Percentiles rank a stretch among this genome's conserved stretches.
phyloP scores from a whole-genome alignment of 345 rosid genomes.

The Linum trigynum region DNA sequence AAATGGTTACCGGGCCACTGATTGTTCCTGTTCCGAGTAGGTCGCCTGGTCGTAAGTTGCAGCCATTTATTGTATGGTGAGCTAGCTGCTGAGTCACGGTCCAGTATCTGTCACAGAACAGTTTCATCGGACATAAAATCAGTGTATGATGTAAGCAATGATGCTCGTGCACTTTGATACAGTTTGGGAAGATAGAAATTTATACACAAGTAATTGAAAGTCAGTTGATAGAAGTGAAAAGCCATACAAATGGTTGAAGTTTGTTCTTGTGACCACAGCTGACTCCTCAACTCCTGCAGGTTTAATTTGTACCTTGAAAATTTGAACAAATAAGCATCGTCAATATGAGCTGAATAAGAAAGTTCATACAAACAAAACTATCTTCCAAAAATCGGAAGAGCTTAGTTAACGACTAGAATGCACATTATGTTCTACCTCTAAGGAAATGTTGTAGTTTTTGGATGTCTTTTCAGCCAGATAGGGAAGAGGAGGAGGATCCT shows the following conservation, averaged over 20 bases:
- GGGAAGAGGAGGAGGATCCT: slow-evolving; percentile 87
- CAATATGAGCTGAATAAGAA: background rate
- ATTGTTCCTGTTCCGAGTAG: slow-evolving; percentile 92
- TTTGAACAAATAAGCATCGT: background rate
- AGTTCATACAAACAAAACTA: background rate
- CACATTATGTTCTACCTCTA: slow-evolving; percentile 50
- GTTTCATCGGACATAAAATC: background rate
- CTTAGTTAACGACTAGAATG: too few species aligned
- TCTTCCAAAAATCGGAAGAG: too few species aligned
- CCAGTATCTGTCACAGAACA: slow-evolving; percentile 58
- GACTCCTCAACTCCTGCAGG: slow-evolving; percentile 69
- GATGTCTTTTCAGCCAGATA: slow-evolving; percentile 77
- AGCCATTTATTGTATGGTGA: slow-evolving; percentile 91
- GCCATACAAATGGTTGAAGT: slow-evolving; percentile 76
- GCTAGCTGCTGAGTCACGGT: slow-evolving; percentile 90
- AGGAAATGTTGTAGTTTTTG: slow-evolving; percentile 66
- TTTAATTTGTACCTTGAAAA: slow-evolving; percentile 63
- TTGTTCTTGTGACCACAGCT: slow-evolving; percentile 65
- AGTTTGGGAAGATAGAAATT: too few species aligned
- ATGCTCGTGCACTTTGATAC: too few species aligned
- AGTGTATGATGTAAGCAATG: too few species aligned
- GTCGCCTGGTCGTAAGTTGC: slow-evolving; percentile 95
- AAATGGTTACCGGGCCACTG: slow-evolving; percentile 70
- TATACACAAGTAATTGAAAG: too few species aligned
- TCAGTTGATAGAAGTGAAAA: background rate